Evolutionary conservation across 495 filamentous ascomycete species (phyloP).

Genomic region (Geoglossum glabrum): DNA sequence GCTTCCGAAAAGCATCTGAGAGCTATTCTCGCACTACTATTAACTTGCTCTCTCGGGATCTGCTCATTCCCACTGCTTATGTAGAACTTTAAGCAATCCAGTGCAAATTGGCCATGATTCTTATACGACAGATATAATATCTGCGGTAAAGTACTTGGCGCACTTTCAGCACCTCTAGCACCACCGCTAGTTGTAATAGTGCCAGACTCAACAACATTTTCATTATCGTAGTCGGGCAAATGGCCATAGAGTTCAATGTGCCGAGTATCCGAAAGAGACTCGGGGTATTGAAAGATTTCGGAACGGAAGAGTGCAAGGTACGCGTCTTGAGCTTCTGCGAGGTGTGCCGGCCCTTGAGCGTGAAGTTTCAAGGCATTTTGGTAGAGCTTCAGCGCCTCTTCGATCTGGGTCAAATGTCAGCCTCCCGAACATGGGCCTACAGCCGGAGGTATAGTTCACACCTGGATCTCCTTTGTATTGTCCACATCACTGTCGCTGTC

Average conservation of each 20-base stretch:
- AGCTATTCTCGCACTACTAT: conserved; percentile 18
- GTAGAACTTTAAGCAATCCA: conserved; percentile 46
- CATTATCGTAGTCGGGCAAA: conserved; percentile 23
- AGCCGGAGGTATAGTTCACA: conserved; percentile 6
- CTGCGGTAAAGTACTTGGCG: conserved; percentile 64
- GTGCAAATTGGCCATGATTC: conserved; percentile 73
- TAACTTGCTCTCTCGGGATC: conserved; percentile 15
- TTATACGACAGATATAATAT: conserved; percentile 87
- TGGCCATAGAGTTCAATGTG: conserved; percentile 42
- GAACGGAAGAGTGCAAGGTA: conserved; percentile 73
- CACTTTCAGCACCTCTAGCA: conserved; percentile 30
- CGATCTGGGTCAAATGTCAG: conserved; percentile 34
- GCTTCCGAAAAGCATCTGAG: conserved; percentile 51
- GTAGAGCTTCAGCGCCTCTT: conserved; percentile 91
- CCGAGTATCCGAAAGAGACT: conserved; percentile 59
- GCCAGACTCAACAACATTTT: conserved; percentile 8
- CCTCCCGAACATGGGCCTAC: not conserved
- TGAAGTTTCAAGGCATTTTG: conserved; percentile 83
- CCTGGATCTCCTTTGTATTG: conserved; percentile 79
- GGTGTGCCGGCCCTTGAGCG: conserved; percentile 60
- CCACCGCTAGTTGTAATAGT: not conserved
- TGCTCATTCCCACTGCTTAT: conserved; percentile 17
- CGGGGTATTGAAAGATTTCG: conserved; percentile 82
- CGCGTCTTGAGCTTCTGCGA: conserved; percentile 55
- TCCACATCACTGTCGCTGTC: conserved; percentile 80